Evolutionary conservation across 2,329 filamentous ascomycete genomes (phyloP), one percentile per base, ranked within the genome.

Genomic region (Colletotrichum lindemuthianum): DNA sequence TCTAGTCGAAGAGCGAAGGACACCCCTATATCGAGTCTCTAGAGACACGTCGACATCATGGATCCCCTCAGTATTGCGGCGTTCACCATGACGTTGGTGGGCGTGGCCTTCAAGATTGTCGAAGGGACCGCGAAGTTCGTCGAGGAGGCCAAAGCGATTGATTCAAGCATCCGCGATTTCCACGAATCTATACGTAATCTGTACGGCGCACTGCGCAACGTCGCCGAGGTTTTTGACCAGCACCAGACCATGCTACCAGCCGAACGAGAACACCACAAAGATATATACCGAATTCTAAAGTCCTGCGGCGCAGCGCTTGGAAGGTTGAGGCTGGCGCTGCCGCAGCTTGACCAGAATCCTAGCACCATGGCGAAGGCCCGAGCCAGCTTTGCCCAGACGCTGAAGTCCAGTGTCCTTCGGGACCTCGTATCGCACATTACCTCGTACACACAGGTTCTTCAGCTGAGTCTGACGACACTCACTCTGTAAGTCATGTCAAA

Each of bases 401-500:
- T 74, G 4, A 73, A 71, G 47, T 61, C 65, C 16, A 58, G 69
- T 10, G 69, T 71, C 4, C 66, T 71, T 4, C 66, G 68, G 36
- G 66, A 72, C 8, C 63, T 72, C 1, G 41, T 70, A 9, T 68
- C 67, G 13, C 70, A 69, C 15, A 70, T 75, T 40, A 67, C 41
- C 11, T 72, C 71, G 8, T 71, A 72, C 32, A 72, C 71, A 15
- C 67, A 68, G 45, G 52, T 74, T 15, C 61, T 74, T 9, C 68
- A 74, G 12, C 50, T 75, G 8, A 74, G 72, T 60, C 43, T 74
- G 2, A 69, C 59, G 11, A 73, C 70, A 4, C 49, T 75, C n/a
- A 70, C 72, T 6, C 66, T 75, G 50, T 67, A 24, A 43, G 66
- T 54, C 24, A n/a, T n/a, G 11, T 33, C 8, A 4, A 6, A 5